phyloP scores from a whole-genome alignment of 169 alveolate species.

The Babesia bigemina region DNA sequence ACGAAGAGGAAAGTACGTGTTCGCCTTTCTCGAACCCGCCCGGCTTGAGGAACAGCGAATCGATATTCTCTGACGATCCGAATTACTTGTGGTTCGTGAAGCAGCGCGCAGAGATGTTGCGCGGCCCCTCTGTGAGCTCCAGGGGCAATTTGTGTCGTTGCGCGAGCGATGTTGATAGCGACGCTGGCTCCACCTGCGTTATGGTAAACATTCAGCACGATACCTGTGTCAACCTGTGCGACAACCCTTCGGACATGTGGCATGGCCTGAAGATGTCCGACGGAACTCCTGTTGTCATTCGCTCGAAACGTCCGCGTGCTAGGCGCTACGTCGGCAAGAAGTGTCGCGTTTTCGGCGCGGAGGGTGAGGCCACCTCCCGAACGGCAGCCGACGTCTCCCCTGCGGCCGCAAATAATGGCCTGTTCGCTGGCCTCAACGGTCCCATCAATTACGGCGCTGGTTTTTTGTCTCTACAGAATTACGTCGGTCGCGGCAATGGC shows the following conservation, averaged over 20 bases:
- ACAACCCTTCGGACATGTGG: constrained; percentile 82
- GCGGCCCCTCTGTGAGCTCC: constrained; percentile 25
- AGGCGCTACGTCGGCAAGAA: constrained; percentile 1
- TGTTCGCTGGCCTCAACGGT: constrained; percentile 13
- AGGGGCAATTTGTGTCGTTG: constrained; percentile 14
- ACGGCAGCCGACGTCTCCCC: neutral
- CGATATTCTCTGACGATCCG: constrained; percentile 41
- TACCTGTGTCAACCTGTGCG: constrained; percentile 73
- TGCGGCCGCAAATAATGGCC: neutral
- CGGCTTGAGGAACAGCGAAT: constrained; percentile 25
- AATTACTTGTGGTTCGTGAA: constrained; percentile 63
- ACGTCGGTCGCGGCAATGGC: constrained; percentile 57
- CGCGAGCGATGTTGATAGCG: constrained; percentile 50
- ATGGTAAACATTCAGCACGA: constrained; percentile 68
- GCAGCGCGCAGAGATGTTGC: constrained; percentile 43
- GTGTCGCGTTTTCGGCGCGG: neutral
- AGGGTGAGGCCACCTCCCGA: neutral
- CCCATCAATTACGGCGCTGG: constrained; percentile 65
- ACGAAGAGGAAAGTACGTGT: constrained; percentile 64
- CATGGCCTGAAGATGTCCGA: constrained; percentile 75
- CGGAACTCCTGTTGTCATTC: constrained; percentile 75
- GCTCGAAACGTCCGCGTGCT: constrained; percentile 40
- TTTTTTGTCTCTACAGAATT: constrained; percentile 48
- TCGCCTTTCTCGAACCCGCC: constrained; percentile 50
- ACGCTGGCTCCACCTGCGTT: constrained; percentile 64